Conservation (phyloP, 768 basidiomycete genomes). For the Stropharia rugosoannulata region DNA sequence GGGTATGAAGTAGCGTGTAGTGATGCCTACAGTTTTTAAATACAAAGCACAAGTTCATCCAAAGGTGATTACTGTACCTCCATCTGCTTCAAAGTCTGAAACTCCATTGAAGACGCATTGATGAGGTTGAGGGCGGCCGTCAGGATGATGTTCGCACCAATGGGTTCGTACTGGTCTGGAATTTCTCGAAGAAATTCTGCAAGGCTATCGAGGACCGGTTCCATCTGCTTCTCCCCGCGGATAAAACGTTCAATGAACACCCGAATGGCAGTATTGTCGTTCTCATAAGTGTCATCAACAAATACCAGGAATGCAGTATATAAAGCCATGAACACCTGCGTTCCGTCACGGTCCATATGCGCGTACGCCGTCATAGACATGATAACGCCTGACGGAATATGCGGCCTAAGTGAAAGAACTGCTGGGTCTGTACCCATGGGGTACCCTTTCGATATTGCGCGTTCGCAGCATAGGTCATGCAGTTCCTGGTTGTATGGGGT, state of each 20-base stretch:
- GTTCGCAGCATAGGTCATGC: background rate
- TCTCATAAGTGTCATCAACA: conserved; percentile 31
- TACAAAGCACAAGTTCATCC: too few species aligned
- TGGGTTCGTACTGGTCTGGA: conserved; percentile 23
- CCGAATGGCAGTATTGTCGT: conserved; percentile 24
- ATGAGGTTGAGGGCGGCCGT: conserved; percentile 35
- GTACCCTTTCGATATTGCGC: background rate
- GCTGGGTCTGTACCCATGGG: conserved; percentile 7
- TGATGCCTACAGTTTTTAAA: conserved; percentile 9
- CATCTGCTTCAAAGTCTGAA: conserved; percentile 9
- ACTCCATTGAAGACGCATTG: conserved; percentile 21
- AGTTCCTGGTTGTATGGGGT: conserved; percentile 3
- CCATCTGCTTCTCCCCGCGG: conserved; percentile 22
- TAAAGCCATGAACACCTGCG: conserved; percentile 34
- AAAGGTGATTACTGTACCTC: conserved; percentile 7
- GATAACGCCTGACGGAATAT: conserved; percentile 28
- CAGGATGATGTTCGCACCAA: conserved; percentile 33
- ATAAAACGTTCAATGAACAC: conserved; percentile 34
- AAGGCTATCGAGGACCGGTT: conserved; percentile 30
- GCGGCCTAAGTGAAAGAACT: conserved; percentile 9
- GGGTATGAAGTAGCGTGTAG: conserved; percentile 15
- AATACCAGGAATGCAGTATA: conserved; percentile 37
- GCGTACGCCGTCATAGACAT: conserved; percentile 25
- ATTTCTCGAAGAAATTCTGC: conserved; percentile 29
- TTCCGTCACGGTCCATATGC: conserved; percentile 27